Evolutionary conservation across 345 rosid genomes (phyloP).

Genomic region (Schrenkiella parvula): DNA sequence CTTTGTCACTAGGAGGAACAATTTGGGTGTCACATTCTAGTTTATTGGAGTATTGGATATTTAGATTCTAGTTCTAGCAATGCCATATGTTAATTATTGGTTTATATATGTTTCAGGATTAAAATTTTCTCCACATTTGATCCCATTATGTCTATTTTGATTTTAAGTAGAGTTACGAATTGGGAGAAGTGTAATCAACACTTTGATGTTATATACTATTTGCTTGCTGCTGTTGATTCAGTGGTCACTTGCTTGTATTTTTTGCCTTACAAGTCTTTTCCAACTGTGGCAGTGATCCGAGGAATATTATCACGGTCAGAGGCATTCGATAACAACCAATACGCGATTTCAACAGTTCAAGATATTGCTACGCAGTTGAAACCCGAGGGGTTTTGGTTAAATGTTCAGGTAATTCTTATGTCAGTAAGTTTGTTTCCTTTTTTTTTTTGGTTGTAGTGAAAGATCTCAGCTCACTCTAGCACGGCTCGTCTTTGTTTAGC

Average conservation of each 20-base stretch:
- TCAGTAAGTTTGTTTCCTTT: constrained; percentile 1
- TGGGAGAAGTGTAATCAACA: background rate
- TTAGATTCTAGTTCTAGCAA: constrained; percentile 2
- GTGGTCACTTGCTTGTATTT: background rate
- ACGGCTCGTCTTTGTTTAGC: constrained; percentile 45
- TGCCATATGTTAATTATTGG: background rate
- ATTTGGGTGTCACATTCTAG: background rate
- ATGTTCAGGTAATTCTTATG: constrained; percentile 65
- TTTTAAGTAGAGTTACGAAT: background rate
- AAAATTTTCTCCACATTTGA: background rate
- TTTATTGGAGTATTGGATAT: background rate
- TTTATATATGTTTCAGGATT: background rate
- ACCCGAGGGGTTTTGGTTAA: constrained; percentile 64
- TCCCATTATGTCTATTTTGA: background rate
- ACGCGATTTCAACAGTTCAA: constrained; percentile 44
- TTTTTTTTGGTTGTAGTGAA: background rate
- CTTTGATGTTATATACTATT: background rate
- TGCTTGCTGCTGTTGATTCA: constrained; percentile 3
- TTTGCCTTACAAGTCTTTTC: background rate
- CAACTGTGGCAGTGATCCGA: constrained; percentile 50
- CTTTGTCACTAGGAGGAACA: background rate
- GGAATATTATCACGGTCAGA: constrained; percentile 53
- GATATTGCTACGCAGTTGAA: constrained; percentile 33
- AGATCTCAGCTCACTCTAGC: constrained; percentile 8
- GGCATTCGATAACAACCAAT: constrained; percentile 37